Conservation (phyloP, 345 rosid species). For the Orychophragmus violaceus region DNA sequence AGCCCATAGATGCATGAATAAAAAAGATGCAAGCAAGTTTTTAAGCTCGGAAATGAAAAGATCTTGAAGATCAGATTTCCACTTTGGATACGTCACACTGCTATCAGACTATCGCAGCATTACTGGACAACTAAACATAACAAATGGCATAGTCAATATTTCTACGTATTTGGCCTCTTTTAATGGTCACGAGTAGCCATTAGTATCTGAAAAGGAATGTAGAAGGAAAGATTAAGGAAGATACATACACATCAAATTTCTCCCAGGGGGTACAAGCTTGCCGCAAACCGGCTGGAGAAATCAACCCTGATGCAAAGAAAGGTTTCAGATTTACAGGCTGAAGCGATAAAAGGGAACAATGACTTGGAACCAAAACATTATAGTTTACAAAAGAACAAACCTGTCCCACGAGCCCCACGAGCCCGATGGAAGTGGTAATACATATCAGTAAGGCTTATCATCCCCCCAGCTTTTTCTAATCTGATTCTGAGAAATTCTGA, state of each 20-base stretch:
- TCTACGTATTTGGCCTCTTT: background rate
- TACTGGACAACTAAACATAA: conserved; percentile 65
- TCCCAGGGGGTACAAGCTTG: conserved; percentile 95
- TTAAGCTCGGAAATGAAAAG: too few species aligned
- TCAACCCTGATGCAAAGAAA: conserved; percentile 53
- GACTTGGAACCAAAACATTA: background rate
- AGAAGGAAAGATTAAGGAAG: background rate
- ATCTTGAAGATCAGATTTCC: too few species aligned
- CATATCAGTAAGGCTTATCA: conserved; percentile 88
- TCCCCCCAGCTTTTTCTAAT: conserved; percentile 83
- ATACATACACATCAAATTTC: conserved; percentile 81
- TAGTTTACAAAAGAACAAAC: conserved; percentile 29
- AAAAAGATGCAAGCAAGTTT: too few species aligned
- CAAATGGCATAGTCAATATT: conserved; percentile 18
- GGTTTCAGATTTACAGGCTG: background rate
- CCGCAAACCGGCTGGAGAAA: conserved; percentile 89
- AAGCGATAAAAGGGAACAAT: background rate
- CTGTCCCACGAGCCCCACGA: conserved; percentile 96
- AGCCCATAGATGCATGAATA: too few species aligned
- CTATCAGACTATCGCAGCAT: conserved; percentile 98
- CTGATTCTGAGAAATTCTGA: conserved; percentile 94
- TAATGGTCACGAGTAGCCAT: too few species aligned
- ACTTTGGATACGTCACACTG: conserved; percentile 91
- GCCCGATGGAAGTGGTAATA: conserved; percentile 96
- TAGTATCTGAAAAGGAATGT: too few species aligned